Evolutionary conservation across 108 stramenopile genomes (phyloP).

Genomic region (Poteriospumella lacustris): DNA sequence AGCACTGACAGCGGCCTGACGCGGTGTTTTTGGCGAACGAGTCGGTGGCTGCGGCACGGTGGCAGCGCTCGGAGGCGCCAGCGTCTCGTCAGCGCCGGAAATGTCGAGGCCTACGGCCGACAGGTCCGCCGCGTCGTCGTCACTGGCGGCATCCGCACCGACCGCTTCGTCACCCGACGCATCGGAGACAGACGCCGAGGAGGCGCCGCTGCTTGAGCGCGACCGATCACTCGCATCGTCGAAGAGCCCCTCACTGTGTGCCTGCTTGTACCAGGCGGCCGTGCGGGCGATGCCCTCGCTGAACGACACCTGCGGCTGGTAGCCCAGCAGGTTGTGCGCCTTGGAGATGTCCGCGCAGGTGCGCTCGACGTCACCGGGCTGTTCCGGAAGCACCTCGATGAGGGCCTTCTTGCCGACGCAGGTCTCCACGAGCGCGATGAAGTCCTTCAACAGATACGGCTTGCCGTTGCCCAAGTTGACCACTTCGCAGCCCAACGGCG

Average conservation of each 20-base stretch:
- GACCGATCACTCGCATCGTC: too few relatives aligned
- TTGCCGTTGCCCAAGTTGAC: slow-evolving; percentile 93
- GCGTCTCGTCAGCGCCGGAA: too few relatives aligned
- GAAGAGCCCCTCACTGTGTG: slow-evolving; percentile 4
- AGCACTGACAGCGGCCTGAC: too few relatives aligned
- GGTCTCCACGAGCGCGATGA: slow-evolving; percentile 84
- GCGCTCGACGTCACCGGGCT: slow-evolving; percentile 96
- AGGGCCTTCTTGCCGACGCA: slow-evolving; percentile 73
- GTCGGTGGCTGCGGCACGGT: too few relatives aligned
- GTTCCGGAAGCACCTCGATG: slow-evolving; percentile 81
- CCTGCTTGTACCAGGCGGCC: slow-evolving; percentile 73
- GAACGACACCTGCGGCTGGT: slow-evolving; percentile 76
- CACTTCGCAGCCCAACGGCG: slow-evolving; percentile 81
- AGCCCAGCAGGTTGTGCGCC: slow-evolving; percentile 77
- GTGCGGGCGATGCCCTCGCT: slow-evolving; percentile 87
- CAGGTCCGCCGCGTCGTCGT: too few relatives aligned
- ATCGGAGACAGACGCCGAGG: background rate
- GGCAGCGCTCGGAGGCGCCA: too few relatives aligned
- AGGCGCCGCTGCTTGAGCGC: too few relatives aligned
- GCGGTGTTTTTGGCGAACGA: too few relatives aligned
- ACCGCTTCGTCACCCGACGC: background rate
- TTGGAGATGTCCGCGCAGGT: slow-evolving; percentile 92
- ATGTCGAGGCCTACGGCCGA: too few relatives aligned
- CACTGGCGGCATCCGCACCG: background rate
- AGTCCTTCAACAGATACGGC: slow-evolving; percentile 78